phyloP scores from a whole-genome alignment of 345 rosid species.

The Dovyalis caffra region DNA sequence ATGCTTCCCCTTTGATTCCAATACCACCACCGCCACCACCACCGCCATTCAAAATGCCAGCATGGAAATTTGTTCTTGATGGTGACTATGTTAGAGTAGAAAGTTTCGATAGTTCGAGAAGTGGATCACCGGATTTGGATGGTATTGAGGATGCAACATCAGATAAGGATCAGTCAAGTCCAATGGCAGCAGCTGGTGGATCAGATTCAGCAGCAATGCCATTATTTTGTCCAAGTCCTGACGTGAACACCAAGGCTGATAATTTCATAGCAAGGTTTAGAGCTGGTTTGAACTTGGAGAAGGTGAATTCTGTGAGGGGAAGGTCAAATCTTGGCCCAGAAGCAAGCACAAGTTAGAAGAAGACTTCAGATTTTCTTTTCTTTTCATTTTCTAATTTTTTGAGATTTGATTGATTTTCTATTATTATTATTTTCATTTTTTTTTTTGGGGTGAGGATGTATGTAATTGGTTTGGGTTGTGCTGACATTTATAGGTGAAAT shows the following conservation, averaged over 20 bases:
- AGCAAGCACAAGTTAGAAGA: slow-evolving; percentile 2
- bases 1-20: slow-evolving; percentile 49
- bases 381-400: neutral
- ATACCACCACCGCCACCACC: slow-evolving; percentile 82
- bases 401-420: neutral
- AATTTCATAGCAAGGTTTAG: slow-evolving; percentile 79
- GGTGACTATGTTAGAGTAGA: slow-evolving; percentile 73
- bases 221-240: slow-evolving; percentile 79
- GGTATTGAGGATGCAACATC: slow-evolving; percentile 33
- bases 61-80: slow-evolving; percentile 54
- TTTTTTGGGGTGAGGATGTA: slow-evolving; percentile 2
- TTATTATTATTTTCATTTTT: neutral
- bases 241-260: slow-evolving; percentile 79
- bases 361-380: neutral
- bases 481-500: neutral
- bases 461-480: slow-evolving; percentile 4
- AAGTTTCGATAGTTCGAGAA: slow-evolving; percentile 51
- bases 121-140: slow-evolving; percentile 53
- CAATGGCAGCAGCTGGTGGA: slow-evolving; percentile 4
- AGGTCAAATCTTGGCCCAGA: slow-evolving; percentile 67
- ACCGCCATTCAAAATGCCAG: slow-evolving; percentile 69
- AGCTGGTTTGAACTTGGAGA: slow-evolving; percentile 74
- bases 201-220: slow-evolving; percentile 6
- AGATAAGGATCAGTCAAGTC: slow-evolving; percentile 27
- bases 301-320: slow-evolving; percentile 52